Conservation (phyloP, 176 grass and related monocot species). For the Oryza coarctata region DNA sequence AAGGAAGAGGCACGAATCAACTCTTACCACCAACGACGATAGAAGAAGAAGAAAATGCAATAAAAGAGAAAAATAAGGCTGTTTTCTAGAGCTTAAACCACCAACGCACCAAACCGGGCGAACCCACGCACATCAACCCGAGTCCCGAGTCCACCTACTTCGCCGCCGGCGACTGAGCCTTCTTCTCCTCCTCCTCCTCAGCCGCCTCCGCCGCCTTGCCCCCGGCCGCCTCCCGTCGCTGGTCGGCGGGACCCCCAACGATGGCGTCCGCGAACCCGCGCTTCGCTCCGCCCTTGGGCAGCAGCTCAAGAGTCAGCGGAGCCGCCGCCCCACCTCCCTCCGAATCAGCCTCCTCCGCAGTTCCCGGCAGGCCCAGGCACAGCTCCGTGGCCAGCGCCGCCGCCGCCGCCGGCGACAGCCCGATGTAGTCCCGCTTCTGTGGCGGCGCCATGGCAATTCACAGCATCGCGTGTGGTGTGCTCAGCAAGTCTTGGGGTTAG, state of each 20-base stretch:
- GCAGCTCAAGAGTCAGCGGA: slow-evolving; percentile 53
- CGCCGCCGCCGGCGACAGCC: slow-evolving; percentile 47
- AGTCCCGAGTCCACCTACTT: slow-evolving; percentile 46
- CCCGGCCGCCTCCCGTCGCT: slow-evolving; percentile 33
- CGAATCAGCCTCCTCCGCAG: slow-evolving; percentile 28
- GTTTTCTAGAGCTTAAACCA: background rate
- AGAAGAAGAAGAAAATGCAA: background rate
- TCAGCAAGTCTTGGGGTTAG: background rate
- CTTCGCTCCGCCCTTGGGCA: slow-evolving; percentile 72
- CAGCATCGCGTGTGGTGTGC: background rate
- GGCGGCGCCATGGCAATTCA: slow-evolving; percentile 54
- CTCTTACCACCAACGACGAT: background rate
- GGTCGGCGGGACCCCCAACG: slow-evolving; percentile 21
- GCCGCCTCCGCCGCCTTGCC: slow-evolving; percentile 31
- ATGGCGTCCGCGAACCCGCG: slow-evolving; percentile 72
- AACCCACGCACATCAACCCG: slow-evolving; percentile 1
- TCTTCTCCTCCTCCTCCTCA: slow-evolving; percentile 54
- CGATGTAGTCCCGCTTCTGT: slow-evolving; percentile 79
- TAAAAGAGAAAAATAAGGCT: background rate
- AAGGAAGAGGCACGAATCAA: background rate
- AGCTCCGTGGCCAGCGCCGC: slow-evolving; percentile 65
- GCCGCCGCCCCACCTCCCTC: background rate
- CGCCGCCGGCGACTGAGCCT: slow-evolving; percentile 46
- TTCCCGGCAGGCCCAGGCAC: slow-evolving; percentile 62
- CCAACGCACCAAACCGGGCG: background rate